These are phyloP conservation scores for Amanita rimosa DNA, from an alignment of 768 basidiomycete species.

Conservation along the genomic window DNA sequence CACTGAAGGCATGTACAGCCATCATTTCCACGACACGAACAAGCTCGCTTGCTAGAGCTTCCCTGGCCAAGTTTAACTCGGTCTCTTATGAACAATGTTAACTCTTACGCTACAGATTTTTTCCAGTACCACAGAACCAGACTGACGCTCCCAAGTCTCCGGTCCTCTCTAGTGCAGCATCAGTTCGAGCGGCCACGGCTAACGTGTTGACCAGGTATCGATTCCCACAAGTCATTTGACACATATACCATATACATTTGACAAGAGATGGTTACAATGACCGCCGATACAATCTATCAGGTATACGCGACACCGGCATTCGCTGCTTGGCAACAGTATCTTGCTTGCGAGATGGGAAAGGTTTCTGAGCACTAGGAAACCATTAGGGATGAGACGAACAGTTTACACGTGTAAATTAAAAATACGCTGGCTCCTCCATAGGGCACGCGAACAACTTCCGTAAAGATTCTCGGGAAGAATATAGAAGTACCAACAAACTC, in stretches of 20 bases:
- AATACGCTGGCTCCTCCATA: not conserved
- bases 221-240: not conserved
- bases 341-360: not conserved
- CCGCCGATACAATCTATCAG: slow-evolving; percentile 2
- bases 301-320: not conserved
- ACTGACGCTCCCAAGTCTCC: no score
- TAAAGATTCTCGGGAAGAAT: not conserved
- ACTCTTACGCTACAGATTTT: no score
- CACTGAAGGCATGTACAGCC: slow-evolving; percentile 42
- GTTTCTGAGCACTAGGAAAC: not conserved
- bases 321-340: not conserved
- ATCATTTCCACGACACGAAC: slow-evolving; percentile 24
- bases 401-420: not conserved
- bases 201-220: no score
- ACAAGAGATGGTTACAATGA: not conserved
- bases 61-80: no score
- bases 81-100: no score
- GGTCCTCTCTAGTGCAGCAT: no score
- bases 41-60: slow-evolving; percentile 42
- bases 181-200: no score
- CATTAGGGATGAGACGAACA: not conserved
- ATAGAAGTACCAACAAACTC: not conserved
- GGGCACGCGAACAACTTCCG: not conserved
- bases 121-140: no score
- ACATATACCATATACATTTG: not conserved